phyloP scores from a whole-genome alignment of 805 yeast species.

The Sporopachydermia lactativora region DNA sequence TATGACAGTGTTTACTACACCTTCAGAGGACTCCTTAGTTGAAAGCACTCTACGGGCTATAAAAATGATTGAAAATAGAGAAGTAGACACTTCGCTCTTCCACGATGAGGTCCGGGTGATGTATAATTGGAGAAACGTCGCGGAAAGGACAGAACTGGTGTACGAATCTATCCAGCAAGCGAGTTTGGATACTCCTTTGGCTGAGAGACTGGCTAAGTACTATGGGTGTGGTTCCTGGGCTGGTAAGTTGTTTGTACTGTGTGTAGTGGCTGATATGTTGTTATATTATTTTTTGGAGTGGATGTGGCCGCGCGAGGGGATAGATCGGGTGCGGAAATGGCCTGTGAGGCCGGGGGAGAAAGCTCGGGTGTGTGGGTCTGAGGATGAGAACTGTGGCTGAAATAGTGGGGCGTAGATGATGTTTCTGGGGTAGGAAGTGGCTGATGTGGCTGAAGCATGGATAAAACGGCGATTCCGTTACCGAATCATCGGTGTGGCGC shows the following conservation, averaged over 20 bases:
- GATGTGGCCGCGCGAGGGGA: conserved; percentile 48
- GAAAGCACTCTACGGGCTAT: conserved; percentile 65
- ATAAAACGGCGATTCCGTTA: too few species aligned
- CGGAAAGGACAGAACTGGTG: conserved; percentile 71
- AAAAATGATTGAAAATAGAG: conserved; percentile 34
- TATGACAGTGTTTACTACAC: conserved; percentile 86
- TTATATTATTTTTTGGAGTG: conserved; percentile 50
- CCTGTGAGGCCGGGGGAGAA: conserved; percentile 26
- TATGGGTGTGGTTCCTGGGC: conserved; percentile 69
- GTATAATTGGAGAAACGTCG: conserved; percentile 91
- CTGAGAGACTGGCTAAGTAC: conserved; percentile 46
- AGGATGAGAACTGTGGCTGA: too few species aligned
- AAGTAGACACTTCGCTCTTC: conserved; percentile 59
- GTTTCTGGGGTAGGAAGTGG: too few species aligned
- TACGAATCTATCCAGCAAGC: conserved; percentile 32
- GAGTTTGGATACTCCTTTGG: conserved; percentile 31
- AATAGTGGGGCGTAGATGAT: too few species aligned
- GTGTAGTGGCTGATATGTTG: conserved; percentile 69
- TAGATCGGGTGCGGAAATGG: conserved; percentile 79
- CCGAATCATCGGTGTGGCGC: too few species aligned
- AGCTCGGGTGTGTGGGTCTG: background rate
- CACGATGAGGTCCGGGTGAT: conserved; percentile 64
- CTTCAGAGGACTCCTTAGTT: conserved; percentile 74
- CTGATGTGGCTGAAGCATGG: too few species aligned
- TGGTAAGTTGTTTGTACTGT: conserved; percentile 67